phyloP scores from a whole-genome alignment of 352 stramenopile species.

The Phytophthora fragariae region DNA sequence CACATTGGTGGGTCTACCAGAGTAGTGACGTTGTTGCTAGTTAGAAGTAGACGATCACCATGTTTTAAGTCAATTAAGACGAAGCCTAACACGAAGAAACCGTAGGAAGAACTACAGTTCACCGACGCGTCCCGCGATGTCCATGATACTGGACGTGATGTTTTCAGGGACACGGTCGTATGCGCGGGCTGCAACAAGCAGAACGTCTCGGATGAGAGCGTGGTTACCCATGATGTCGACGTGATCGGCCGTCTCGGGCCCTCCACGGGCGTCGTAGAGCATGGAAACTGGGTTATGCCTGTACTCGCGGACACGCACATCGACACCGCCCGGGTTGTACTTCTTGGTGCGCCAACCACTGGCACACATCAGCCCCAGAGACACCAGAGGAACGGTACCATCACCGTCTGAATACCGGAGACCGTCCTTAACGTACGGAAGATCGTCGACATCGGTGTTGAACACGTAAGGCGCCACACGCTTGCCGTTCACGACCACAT shows the following conservation, averaged over 20 bases:
- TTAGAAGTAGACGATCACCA: constrained; percentile 6
- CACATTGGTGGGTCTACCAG: constrained; percentile 9
- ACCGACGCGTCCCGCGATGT: constrained; percentile 67
- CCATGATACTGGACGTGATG: constrained; percentile 73
- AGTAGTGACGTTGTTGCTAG: not conserved
- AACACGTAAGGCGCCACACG: constrained; percentile 73
- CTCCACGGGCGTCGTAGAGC: constrained; percentile 73
- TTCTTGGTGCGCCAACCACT: constrained; percentile 80
- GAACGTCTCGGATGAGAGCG: constrained; percentile 84
- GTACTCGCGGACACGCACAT: constrained; percentile 88
- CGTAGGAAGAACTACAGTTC: constrained; percentile 36
- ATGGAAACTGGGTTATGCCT: constrained; percentile 80
- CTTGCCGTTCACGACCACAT: constrained; percentile 40
- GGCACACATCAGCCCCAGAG: constrained; percentile 95
- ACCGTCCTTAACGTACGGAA: constrained; percentile 80
- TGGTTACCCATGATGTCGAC: constrained; percentile 97
- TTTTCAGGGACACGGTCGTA: constrained; percentile 81
- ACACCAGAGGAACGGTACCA: constrained; percentile 93
- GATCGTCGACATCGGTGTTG: constrained; percentile 63
- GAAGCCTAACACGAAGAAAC: not conserved
- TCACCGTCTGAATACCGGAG: constrained; percentile 93
- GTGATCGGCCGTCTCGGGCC: constrained; percentile 89
- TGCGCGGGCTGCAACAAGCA: constrained; percentile 61
- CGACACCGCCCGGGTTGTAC: constrained; percentile 90
- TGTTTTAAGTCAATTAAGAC: constrained; percentile 15